phyloP scores from a whole-genome alignment of 441 rosid species.

The Breynia disticha region DNA sequence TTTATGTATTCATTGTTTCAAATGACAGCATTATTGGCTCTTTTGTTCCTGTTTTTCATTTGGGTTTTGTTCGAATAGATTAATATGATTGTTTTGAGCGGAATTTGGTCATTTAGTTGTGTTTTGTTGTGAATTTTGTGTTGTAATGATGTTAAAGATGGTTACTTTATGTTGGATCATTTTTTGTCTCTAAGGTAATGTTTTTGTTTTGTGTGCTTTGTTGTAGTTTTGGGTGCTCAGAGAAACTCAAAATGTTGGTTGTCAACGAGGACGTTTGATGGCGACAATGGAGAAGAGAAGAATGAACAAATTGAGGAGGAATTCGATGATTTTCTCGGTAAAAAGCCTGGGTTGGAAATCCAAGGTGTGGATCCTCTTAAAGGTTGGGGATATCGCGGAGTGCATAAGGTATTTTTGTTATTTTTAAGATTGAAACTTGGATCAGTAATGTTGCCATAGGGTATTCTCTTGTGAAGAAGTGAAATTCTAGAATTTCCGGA shows the following conservation, averaged over 20 bases:
- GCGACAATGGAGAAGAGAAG: conserved; percentile 20
- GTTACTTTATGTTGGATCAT: not conserved
- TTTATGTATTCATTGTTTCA: not conserved
- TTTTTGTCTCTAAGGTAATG: conserved; percentile 5
- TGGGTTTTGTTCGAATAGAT: too few relatives aligned
- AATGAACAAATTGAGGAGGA: conserved; percentile 25
- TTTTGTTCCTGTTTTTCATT: too few relatives aligned
- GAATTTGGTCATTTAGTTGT: conserved; percentile 15
- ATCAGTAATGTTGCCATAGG: not conserved
- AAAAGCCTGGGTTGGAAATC: conserved; percentile 45
- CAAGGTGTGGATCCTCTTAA: conserved; percentile 82
- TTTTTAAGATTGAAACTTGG: not conserved
- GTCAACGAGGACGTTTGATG: conserved; percentile 30
- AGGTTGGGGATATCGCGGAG: conserved; percentile 93
- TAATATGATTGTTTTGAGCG: conserved; percentile 1
- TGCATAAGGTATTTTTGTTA: conserved; percentile 50
- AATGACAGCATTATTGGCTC: too few relatives aligned
- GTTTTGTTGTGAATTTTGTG: not conserved
- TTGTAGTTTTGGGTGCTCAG: conserved; percentile 31
- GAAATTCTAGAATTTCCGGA: too few relatives aligned
- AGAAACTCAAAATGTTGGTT: conserved; percentile 39
- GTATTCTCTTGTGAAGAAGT: too few relatives aligned
- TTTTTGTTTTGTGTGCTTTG: conserved; percentile 3
- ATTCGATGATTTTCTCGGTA: conserved; percentile 29
- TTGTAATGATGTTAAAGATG: not conserved